Base-by-base conservation (phyloP, 148 eudicot species). In the Limonium bicolor region DNA sequence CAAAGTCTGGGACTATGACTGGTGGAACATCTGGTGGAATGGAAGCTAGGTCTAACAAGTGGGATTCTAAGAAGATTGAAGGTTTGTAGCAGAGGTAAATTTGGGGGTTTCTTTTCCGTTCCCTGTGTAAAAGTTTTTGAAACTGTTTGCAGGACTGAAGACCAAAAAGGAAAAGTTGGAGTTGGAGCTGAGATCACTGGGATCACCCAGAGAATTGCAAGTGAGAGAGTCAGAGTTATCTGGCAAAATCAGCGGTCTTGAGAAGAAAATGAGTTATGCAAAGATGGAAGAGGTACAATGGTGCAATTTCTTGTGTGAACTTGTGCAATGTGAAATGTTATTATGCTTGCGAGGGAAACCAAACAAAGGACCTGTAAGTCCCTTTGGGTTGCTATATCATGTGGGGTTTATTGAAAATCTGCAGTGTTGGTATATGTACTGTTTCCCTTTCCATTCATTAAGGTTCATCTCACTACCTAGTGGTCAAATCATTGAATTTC, bases 21-120 rank as follows among this genome's bases (percentile, higher is more conserved):
- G 99, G 99, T 56, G 99, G 99, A 32, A 85, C 95, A 19, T 85
- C 94, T 69, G 94, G 95, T 46, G 99, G 99, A 50, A 85, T 85
- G 76, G 99, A 92, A 69, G 99, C 99, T 49, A 80, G 86, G 50
- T 85, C 95, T 21, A 86, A 92, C 62, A 92, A 82, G 68, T 92
- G 99, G 99, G 94, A 92, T 60, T 85, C 76, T 53, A 86, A 82
- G 57, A 85, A 76, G 58, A 76, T 92, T 47, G 94, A 92, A 67
- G 95, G 99, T 92, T 37, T 55, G 76, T 46, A 16, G 31, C 14
- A 24, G 27, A 16, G 50, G 48, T 6, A 7, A 51, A 37, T 9
- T 60, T 54, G 22, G 13, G 11, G 44, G 26, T 13, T 38, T 32
- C 17, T 14, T n/a, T 35, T 54, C 15, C 50, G 37, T 41, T 39